These are phyloP conservation scores for Aspergillus chevalieri DNA, from an alignment of 2,329 filamentous ascomycete species.

Conservation along the genomic window DNA sequence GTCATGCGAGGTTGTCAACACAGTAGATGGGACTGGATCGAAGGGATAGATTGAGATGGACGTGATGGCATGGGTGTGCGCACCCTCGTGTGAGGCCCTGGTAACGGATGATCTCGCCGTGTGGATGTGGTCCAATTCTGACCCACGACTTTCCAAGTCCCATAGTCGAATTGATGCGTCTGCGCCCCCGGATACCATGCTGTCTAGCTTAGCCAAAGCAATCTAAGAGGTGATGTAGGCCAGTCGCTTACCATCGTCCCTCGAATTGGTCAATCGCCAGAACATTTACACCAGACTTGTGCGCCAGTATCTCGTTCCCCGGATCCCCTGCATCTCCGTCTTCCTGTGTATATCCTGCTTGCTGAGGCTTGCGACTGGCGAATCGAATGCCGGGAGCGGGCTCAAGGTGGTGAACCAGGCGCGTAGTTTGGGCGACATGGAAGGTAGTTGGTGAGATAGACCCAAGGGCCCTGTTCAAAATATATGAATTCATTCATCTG, in stretches of 20 bases:
- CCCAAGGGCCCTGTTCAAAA: conserved; percentile 71
- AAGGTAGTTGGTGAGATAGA: conserved; percentile 58
- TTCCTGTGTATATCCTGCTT: conserved; percentile 5
- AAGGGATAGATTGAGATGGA: conserved; percentile 45
- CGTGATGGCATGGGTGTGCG: conserved; percentile 42
- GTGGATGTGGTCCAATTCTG: conserved; percentile 46
- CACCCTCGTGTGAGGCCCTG: conserved; percentile 30
- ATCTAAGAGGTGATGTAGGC: neutral
- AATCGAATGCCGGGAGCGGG: conserved; percentile 64
- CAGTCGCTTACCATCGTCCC: conserved; percentile 57
- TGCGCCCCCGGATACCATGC: conserved; percentile 76
- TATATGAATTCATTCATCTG: conserved; percentile 68
- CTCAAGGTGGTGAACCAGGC: conserved; percentile 63
- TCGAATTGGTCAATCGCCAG: conserved; percentile 78
- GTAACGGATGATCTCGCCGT: conserved; percentile 46
- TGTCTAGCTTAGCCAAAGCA: conserved; percentile 26
- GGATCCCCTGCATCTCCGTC: conserved; percentile 2
- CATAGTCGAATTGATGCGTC: conserved; percentile 80
- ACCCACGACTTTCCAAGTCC: conserved; percentile 65
- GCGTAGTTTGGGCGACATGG: conserved; percentile 58
- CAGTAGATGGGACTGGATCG: conserved; percentile 41
- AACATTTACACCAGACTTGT: conserved; percentile 71
- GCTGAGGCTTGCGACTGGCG: conserved; percentile 47
- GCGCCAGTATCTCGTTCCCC: conserved; percentile 46
- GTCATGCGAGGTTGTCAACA: conserved; percentile 42